Evolutionary conservation across 2,329 filamentous ascomycete genomes (phyloP), one percentile per base, ranked within the genome.

Genomic region (Acrocalymma vagum): DNA sequence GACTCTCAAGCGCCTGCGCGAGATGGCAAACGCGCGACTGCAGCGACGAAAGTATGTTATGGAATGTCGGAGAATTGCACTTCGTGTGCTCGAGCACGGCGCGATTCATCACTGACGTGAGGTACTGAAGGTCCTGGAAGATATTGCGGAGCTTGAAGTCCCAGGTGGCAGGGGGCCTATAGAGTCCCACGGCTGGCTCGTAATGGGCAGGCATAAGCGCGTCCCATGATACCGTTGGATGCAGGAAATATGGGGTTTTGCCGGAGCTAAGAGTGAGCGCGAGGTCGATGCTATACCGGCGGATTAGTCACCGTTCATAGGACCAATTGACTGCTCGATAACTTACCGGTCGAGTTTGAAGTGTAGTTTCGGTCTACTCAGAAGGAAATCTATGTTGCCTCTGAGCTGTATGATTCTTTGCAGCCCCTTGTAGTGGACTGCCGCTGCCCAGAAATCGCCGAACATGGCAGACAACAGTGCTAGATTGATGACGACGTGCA

Each of bases 301-400:
- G n/a, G n/a, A n/a, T n/a, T n/a, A n/a, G n/a, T n/a, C n/a, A n/a
- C n/a, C n/a, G n/a, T n/a, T n/a, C n/a, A n/a, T n/a, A n/a, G n/a
- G n/a, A n/a, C n/a, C n/a, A n/a, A n/a, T n/a, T n/a, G n/a, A n/a
- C n/a, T n/a, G n/a, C n/a, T n/a, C n/a, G n/a, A n/a, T n/a, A 3
- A 34, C 49, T 33, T 24, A 51, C 45, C 51, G 36, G 40, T 56
- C 53, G 13, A 56, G 34, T 30, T 53, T 53, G 29, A 49, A 53
- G 18, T 51, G 50, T 18, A 56, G 18, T 9, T 38, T 44, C 10
- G 50, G 42, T 25, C 42, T 28, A 11, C 20, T 7, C 9, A 14
- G 15, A 11, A 56, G 24, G 22, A 41, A 51, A 2, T 22, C 14
- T 13, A 41, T 14, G 1, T 33, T 37, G 6, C 53, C 53, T 15